These are phyloP conservation scores for Fusarium sp. DNA, from an alignment of 2,329 filamentous ascomycete species.

Conservation along the genomic window DNA sequence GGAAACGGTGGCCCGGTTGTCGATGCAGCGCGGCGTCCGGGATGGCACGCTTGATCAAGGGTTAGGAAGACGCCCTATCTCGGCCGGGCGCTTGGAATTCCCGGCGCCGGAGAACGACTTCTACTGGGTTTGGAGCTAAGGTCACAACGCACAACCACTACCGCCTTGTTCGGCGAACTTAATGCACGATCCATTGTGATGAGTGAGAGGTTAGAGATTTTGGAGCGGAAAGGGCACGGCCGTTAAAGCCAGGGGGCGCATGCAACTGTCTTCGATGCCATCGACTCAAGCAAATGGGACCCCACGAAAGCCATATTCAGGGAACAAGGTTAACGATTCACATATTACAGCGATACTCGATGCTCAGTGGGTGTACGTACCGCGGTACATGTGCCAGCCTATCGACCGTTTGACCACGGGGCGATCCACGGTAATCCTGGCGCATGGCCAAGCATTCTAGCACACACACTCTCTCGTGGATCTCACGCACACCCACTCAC, in stretches of 20 bases:
- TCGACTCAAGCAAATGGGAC: constrained; percentile 36
- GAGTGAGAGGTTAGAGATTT: constrained; percentile 12
- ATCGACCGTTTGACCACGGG: constrained; percentile 50
- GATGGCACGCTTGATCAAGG: constrained; percentile 39
- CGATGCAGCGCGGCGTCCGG: constrained; percentile 41
- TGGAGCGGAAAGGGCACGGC: constrained; percentile 25
- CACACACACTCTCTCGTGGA: constrained; percentile 42
- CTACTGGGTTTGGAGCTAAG: constrained; percentile 15
- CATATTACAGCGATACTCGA: constrained; percentile 1
- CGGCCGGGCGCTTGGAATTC: constrained; percentile 36
- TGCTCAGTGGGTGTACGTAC: constrained; percentile 10
- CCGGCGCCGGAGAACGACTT: constrained; percentile 36
- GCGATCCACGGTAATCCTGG: constrained; percentile 48
- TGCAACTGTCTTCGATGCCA: constrained; percentile 39
- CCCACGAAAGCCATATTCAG: constrained; percentile 32
- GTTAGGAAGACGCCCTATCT: constrained; percentile 41
- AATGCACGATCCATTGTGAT: constrained; percentile 19
- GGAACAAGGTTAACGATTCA: constrained; percentile 44
- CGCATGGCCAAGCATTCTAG: constrained; percentile 41
- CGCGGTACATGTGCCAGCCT: constrained; percentile 16
- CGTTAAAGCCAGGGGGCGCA: constrained; percentile 14
- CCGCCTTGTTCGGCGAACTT: constrained; percentile 36
- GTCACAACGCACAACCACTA: constrained; percentile 31
- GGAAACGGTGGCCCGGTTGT: constrained; percentile 46
- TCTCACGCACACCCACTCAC: constrained; percentile 42